These are phyloP conservation scores for Podila epigama DNA, from an alignment of 192 early-diverging fungal genomes.

Conservation along the genomic window DNA sequence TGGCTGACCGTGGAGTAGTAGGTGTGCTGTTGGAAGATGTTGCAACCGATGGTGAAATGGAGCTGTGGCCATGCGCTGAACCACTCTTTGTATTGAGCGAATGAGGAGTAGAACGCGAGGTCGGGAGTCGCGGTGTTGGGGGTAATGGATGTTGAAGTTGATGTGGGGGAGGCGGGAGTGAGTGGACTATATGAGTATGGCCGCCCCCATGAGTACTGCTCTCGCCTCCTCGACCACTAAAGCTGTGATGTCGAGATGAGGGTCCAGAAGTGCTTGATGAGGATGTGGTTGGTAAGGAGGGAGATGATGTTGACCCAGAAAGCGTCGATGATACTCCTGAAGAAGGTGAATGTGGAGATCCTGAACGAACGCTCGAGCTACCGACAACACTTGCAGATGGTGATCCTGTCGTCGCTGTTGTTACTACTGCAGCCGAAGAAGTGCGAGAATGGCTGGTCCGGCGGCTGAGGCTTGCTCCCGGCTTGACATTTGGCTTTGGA, in stretches of 20 bases:
- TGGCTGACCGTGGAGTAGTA: not conserved
- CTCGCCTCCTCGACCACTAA: not conserved
- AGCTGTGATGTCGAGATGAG: not conserved
- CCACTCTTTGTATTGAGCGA: not conserved
- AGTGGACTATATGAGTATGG: conserved; percentile 4
- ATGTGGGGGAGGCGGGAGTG: conserved; percentile 20
- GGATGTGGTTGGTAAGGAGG: not conserved
- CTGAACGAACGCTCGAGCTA: not conserved
- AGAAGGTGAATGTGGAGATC: not conserved
- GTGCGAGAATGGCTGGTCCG: conserved; percentile 27
- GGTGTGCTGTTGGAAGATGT: not conserved
- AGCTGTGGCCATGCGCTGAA: not conserved
- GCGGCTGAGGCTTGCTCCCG: not conserved
- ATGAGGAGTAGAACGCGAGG: not conserved
- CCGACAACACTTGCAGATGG: too few species aligned
- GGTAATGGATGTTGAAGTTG: conserved; percentile 12
- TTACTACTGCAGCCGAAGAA: conserved; percentile 7
- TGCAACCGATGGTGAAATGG: not conserved
- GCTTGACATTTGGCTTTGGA: conserved; percentile 20
- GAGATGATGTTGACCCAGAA: not conserved
- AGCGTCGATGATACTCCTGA: not conserved
- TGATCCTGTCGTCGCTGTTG: too few species aligned
- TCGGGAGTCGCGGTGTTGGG: conserved; percentile 3
- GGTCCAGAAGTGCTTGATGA: not conserved
- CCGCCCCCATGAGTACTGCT: not conserved